Base-by-base conservation (phyloP, 1,139 yeast species). In the Saccharomyces pastorianus region DNA sequence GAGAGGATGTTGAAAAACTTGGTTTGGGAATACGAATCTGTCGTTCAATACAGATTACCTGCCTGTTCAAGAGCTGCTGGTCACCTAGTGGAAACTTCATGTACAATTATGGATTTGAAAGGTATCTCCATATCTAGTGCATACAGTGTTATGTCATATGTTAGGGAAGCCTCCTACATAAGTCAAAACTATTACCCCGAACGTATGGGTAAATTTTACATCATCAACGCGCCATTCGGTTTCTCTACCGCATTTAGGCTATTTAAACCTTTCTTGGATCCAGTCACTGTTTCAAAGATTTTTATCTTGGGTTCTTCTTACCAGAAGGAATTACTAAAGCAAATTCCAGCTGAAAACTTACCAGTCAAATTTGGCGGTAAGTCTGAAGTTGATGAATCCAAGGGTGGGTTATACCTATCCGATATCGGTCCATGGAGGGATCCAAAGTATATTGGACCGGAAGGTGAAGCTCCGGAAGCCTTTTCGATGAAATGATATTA, bases 111-210 rank as follows among this genome's bases (percentile, higher is more conserved):
- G 76, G 99, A 93, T 71, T 80, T 93, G 70, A 93, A 93, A 76
- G 98, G 98, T 26, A 90, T 93, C 56, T 88, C 96, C 29, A 76
- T 93, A 59, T 76, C 85, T 34, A 76, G 95, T 52, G 96, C 96
- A 44, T 82, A 85, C 60, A 88, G 85, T 70, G 99, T 93, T 50
- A 78, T 90, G 64, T 78, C 85, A 27, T 93, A 91, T 73, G 96
- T 93, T 55, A 83, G 85, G 70, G 96, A 90, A 73, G 97, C 99
- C 28, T 88, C 96, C 23, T 76, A 80, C 65, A 89, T 93, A 67
- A 97, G 98, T 59, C 99, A 93, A 76, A 89, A 93, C 76, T 93
- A 87, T 73, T 93, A 93, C 72, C 99, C 99, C n/a, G 99, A 93
- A 77, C 86, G 99, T 74, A 91, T 93, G 98, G 98, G 99, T 67